Percentiles rank a stretch among this genome's conserved stretches.
phyloP scores from a whole-genome alignment of 192 early-diverging fungal species.

The Podila minutissima region DNA sequence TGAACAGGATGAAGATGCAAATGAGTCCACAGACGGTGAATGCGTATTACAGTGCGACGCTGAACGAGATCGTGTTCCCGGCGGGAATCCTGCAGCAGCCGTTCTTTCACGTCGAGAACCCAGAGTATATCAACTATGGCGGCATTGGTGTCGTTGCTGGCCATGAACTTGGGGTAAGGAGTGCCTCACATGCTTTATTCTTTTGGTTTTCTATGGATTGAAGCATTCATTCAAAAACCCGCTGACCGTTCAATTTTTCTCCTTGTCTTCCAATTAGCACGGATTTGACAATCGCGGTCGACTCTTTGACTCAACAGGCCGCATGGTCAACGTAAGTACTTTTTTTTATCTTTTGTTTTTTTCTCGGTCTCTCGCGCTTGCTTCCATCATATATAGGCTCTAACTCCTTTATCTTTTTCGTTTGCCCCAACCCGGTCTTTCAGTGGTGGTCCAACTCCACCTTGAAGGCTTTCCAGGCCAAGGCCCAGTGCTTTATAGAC shows the following conservation, averaged over 20 bases:
- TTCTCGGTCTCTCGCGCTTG: background rate
- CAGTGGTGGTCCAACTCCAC: slow-evolving; percentile 76
- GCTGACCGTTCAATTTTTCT: background rate
- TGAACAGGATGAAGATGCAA: slow-evolving; percentile 56
- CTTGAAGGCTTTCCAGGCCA: slow-evolving; percentile 54
- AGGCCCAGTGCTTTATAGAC: slow-evolving; percentile 68
- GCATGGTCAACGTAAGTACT: slow-evolving; percentile 41
- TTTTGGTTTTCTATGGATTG: background rate
- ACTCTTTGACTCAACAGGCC: slow-evolving; percentile 63
- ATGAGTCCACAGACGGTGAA: slow-evolving; percentile 66
- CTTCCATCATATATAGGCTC: background rate
- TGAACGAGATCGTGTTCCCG: slow-evolving; percentile 62
- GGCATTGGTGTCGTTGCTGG: slow-evolving; percentile 74
- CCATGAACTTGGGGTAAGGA: slow-evolving; percentile 71
- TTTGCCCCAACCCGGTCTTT: background rate
- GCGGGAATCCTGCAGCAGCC: slow-evolving; percentile 71
- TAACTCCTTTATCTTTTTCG: background rate
- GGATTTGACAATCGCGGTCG: slow-evolving; percentile 73
- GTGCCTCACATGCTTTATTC: slow-evolving; percentile 44
- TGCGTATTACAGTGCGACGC: slow-evolving; percentile 59
- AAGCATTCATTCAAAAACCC: too few relatives aligned
- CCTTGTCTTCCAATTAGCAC: slow-evolving; percentile 47
- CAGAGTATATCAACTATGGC: slow-evolving; percentile 73
- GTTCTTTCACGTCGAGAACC: slow-evolving; percentile 63
- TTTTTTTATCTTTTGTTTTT: slow-evolving; percentile 54